These are phyloP conservation scores for Epichloe brachyelytri DNA, from an alignment of 2,329 filamentous ascomycete species.

Conservation along the genomic window DNA sequence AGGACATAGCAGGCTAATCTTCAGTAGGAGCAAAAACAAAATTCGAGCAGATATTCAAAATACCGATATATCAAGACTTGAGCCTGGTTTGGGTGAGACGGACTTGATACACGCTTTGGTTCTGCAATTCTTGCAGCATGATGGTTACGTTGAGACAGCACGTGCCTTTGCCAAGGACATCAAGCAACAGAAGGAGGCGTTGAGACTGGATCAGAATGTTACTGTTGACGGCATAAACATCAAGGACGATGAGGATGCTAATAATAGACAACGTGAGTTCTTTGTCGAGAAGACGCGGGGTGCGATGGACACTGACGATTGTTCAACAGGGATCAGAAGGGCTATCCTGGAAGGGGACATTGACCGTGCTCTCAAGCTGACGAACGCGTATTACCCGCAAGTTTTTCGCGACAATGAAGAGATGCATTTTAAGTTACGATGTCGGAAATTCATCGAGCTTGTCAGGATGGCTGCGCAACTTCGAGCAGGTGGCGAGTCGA, in stretches of 20 bases:
- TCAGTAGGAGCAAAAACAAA: constrained; percentile 42
- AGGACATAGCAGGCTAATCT: neutral
- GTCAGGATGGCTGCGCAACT: constrained; percentile 62
- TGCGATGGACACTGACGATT: constrained; percentile 2
- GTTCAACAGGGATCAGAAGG: constrained; percentile 57
- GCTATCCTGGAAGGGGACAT: constrained; percentile 88
- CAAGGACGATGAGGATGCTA: constrained; percentile 73
- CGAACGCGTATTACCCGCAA: constrained; percentile 62
- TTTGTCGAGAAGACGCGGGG: neutral
- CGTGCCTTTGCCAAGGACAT: constrained; percentile 79
- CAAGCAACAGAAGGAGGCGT: constrained; percentile 54
- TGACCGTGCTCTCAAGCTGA: constrained; percentile 76
- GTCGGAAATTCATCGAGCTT: constrained; percentile 92
- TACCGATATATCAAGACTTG: constrained; percentile 46
- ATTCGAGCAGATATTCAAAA: constrained; percentile 47
- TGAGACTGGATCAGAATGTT: constrained; percentile 44
- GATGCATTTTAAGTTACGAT: constrained; percentile 78
- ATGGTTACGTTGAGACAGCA: constrained; percentile 90
- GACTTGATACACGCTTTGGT: constrained; percentile 69
- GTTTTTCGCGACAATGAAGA: constrained; percentile 71
- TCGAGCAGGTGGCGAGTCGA: constrained; percentile 32
- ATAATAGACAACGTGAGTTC: constrained; percentile 66
- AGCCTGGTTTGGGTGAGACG: constrained; percentile 55
- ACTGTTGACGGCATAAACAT: constrained; percentile 49
- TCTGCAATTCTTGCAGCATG: constrained; percentile 82